Base-by-base conservation (phyloP, 2,329 filamentous ascomycete genomes). In the Fusarium newnesense region DNA sequence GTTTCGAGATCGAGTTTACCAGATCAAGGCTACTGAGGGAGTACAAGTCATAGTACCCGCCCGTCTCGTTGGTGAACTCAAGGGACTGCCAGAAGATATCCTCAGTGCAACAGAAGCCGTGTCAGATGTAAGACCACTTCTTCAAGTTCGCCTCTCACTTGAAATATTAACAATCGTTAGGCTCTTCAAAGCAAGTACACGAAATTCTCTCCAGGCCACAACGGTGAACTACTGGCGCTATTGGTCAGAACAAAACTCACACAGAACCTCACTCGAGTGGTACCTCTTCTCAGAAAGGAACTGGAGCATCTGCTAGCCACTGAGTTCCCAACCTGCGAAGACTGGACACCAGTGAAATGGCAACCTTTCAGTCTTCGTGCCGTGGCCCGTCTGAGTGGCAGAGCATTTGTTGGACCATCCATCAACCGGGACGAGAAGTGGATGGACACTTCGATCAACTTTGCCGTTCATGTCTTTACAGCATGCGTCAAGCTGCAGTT, bases 321-420 rank as follows among this genome's bases (percentile, higher is more conserved):
- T 4, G 86, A 87, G 75, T 87, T 88, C 44, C 85, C 86, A 9
- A 78, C 81, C 21, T 88, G 86, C 70, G 79, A 85, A 61, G 87
- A 89, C 68, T 90, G 88, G 88, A 88, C 85, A 2, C 77, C 86
- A 0, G 84, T 89, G 57, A 85, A 84, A 72, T 84, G 89, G 73
- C 86, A 88, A 42, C 84, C 85, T 0, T 86, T 89, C 64, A 81
- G 87, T 47, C 81, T 90, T 5, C 82, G 86, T 28, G 82, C 86
- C 8, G 81, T 91, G 16, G 85, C 88, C 11, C 85, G 87, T 4
- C 75, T 90, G 28, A 88, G 87, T 32, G 87, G 88, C 2, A 82
- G 85, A 26, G 83, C 86, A 9, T 89, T 90, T 69, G 84, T 89
- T 11, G 88, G 88, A 4, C 74, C 84, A 5, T 79, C 82, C 19